Base-by-base conservation (phyloP, 2,329 filamentous ascomycete genomes). In the Colletotrichum camelliae region DNA sequence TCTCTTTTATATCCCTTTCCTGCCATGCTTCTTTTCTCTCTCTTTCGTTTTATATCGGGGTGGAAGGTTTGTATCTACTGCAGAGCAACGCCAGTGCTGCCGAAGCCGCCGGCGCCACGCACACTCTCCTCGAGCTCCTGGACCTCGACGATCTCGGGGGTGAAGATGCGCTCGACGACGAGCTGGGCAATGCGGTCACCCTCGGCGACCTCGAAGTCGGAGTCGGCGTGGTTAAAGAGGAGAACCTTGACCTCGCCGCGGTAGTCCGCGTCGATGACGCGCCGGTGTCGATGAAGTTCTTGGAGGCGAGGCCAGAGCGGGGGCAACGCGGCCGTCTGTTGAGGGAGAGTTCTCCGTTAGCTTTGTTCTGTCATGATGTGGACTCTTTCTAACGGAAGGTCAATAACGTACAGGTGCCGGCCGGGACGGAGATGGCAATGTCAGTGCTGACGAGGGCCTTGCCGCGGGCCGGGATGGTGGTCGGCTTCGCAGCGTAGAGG, bases 201-300 rank as follows among this genome's bases (percentile, higher is more conserved):
- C 82, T 94, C 93, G 81, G 94, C 93, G 79, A 99, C 89, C 78
- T 87, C 89, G 82, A 97, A 98, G 83, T 98, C 96, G 55, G 87
- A 86, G 67, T 98, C 96, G 67, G 90, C 91, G 85, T 98, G 93
- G 87, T 99, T 99, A 86, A 98, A 98, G 68, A 99, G 91, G 79
- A 99, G 90, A 31, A 99, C 94, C 89, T 97, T 98, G 81, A 99
- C 94, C 79, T 94, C 94, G 24, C 97, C 97, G 43, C 97, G 92
- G 88, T 99, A 99, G 86, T 99, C 97, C 39, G 96, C 96, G 85
- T 99, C 97, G 81, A 99, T 98, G 78, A 99, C 97, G 70, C 97
- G 77, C 97, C 96, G 0, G 95, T 97, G 85, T 98, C 96, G 84
- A 99, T 98, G 86, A 96, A 97, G 87, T 98, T 93, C 88, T 99